A percentile compares a stretch with the other conserved stretches of the same genome.
phyloP scores from a whole-genome alignment of 805 yeast genomes.

The Hanseniaspora meyeri region DNA sequence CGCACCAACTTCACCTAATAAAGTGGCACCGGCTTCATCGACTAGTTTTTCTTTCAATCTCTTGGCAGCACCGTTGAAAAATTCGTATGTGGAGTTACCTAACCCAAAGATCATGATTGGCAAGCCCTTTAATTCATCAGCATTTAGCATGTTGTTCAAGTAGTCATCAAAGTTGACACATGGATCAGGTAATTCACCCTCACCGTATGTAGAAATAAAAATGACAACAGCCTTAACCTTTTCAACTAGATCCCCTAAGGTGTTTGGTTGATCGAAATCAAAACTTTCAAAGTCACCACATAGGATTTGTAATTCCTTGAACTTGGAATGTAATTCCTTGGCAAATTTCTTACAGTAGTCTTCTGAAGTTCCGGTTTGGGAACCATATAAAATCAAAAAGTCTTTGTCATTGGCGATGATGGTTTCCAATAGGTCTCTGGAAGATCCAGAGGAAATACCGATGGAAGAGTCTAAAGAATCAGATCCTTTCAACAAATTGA shows the following conservation, averaged over 20 bases:
- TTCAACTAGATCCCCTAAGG: conserved; percentile 32
- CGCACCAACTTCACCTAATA: conserved; percentile 67
- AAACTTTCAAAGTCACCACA: conserved; percentile 80
- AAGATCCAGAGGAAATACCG: conserved; percentile 29
- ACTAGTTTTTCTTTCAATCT: conserved; percentile 41
- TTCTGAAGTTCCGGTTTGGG: conserved; percentile 98
- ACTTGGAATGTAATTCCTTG: conserved; percentile 73
- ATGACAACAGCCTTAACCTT: conserved; percentile 50
- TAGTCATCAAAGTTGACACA: conserved; percentile 68
- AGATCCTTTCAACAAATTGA: conserved; percentile 24
- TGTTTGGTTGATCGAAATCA: conserved; percentile 63
- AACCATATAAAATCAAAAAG: conserved; percentile 73
- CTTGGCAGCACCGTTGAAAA: conserved; percentile 72
- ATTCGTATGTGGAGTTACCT: conserved; percentile 91
- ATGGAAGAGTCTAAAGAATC: conserved; percentile 29
- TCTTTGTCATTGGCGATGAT: conserved; percentile 55
- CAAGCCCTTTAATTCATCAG: conserved; percentile 41
- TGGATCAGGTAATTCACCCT: conserved; percentile 96
- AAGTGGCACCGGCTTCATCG: conserved; percentile 53
- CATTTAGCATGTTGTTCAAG: conserved; percentile 42
- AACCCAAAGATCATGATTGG: conserved; percentile 74
- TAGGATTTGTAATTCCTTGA: conserved; percentile 62
- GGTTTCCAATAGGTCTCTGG: conserved; percentile 48
- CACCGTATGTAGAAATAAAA: conserved; percentile 89
- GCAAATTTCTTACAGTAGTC: conserved; percentile 86